These are phyloP conservation scores for Mycena vulgaris DNA, from an alignment of 768 basidiomycete species.

Conservation along the genomic window DNA sequence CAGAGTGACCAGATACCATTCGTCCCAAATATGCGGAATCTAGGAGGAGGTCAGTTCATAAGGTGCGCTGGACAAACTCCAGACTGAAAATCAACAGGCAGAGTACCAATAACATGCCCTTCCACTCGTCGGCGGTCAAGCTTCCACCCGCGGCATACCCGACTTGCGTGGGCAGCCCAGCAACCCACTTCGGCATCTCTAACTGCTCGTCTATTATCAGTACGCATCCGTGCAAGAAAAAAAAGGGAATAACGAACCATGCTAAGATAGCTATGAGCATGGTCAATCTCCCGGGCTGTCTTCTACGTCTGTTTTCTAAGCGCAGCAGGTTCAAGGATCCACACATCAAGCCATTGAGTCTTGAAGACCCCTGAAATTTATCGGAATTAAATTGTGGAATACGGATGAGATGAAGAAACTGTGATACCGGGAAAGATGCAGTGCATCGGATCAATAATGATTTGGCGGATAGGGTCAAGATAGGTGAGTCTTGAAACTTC, in stretches of 20 bases:
- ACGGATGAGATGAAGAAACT: not conserved
- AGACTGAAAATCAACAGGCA: slow-evolving; percentile 37
- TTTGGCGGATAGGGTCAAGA: slow-evolving; percentile 41
- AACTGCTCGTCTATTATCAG: slow-evolving; percentile 11
- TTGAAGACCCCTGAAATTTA: slow-evolving; percentile 1
- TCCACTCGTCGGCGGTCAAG: slow-evolving; percentile 45
- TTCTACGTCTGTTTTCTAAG: slow-evolving; percentile 21
- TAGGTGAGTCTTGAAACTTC: slow-evolving; percentile 44
- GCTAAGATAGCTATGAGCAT: slow-evolving; percentile 36
- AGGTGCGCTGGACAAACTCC: too few species aligned
- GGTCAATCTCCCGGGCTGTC: slow-evolving; percentile 37
- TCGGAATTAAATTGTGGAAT: not conserved
- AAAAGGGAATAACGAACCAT: not conserved
- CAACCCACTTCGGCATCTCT: slow-evolving; percentile 42
- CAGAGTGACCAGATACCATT: slow-evolving; percentile 10
- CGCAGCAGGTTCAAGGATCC: not conserved
- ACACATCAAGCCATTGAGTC: slow-evolving; percentile 13
- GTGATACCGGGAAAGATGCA: slow-evolving; percentile 15
- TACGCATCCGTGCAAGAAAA: not conserved
- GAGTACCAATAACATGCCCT: slow-evolving; percentile 34
- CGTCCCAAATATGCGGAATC: slow-evolving; percentile 17
- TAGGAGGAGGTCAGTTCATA: too few species aligned
- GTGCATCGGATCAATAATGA: slow-evolving; percentile 49
- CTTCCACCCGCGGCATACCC: slow-evolving; percentile 44
- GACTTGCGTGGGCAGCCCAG: slow-evolving; percentile 36